Evolutionary conservation across 2,329 filamentous ascomycete genomes (phyloP).

Genomic region (Hortaea sp.): DNA sequence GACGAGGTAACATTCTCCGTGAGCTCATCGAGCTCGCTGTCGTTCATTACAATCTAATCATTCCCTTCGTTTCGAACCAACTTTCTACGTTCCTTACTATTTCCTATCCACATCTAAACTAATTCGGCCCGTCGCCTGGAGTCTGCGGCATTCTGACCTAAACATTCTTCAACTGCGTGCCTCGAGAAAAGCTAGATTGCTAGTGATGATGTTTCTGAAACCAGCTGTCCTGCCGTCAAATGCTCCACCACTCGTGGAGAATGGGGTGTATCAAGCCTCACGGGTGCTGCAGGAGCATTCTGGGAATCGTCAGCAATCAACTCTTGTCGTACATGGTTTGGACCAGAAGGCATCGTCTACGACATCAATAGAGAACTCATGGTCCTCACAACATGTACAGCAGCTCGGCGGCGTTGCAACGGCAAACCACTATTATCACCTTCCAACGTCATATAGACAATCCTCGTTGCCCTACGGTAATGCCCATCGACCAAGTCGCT

Average conservation of each 20-base stretch:
- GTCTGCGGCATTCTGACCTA: constrained; percentile 18
- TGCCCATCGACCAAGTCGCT: background rate
- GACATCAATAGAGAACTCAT: constrained; percentile 19
- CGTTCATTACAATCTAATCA: constrained; percentile 27
- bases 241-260: constrained; percentile 26
- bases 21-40: constrained; percentile 2
- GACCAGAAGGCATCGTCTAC: constrained; percentile 23
- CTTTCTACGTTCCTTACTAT: constrained; percentile 33
- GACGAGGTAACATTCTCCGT: constrained; percentile 7
- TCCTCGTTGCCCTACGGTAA: background rate
- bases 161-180: constrained; percentile 33
- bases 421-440: background rate
- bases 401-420: background rate
- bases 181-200: constrained; percentile 12
- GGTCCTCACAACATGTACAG: background rate
- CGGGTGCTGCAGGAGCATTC: constrained; percentile 33
- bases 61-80: constrained; percentile 31
- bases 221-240: constrained; percentile 35
- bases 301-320: constrained; percentile 29
- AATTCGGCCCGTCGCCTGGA: constrained; percentile 3
- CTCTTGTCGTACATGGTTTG: constrained; percentile 11
- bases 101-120: constrained; percentile 5
- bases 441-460: background rate
- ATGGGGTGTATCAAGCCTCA: constrained; percentile 18
- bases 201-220: constrained; percentile 18